Base-by-base conservation (phyloP, 2,329 filamentous ascomycete genomes). In the Blastomyces parvus region DNA sequence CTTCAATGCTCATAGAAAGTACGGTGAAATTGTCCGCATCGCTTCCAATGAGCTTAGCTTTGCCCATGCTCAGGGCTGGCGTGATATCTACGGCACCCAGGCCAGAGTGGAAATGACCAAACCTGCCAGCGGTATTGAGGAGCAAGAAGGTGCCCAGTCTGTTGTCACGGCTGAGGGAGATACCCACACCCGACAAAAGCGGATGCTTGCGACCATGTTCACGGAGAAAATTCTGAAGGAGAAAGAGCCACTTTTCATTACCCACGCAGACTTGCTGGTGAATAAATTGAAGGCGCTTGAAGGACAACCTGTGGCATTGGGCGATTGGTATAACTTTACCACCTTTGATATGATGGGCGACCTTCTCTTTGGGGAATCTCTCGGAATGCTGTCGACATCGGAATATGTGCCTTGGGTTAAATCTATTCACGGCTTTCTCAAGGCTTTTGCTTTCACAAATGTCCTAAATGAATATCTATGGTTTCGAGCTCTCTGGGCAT, bases 141-240 rank as follows among this genome's bases (percentile, higher is more conserved):
- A 62, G 25, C 33, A 60, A 25, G 57, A 42, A 27, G 61, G 63
- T 7, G 60, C 56, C 38, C 42, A 44, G 22, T 60, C 61, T 38
- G 66, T 71, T 38, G 62, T 71, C 9, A 65, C 58, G 30, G 60
- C 64, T 48, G 60, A 67, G 42, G 68, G 67, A 59, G 67, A 65
- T 33, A 64, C 68, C 57, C 74, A 76, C 60, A 59, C 64, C 13
- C 65, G 69, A 3, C 63, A 70, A 30, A 72, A 77, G 25, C 68
- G 71, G 0, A 64, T 74, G 1, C 62, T 81, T 8, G 69, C 73
- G 0, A 73, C 76, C 62, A 77, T 74, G 0, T 80, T 81, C 64
- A 78, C 78, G 0, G 78, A 80, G 53, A 74, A 72, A 57, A 74
- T 76, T 1, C 60, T 81, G 19, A 68, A 69, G 5, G 72, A 74